Conservation (phyloP, 805 yeast genomes). For the Kazachstania africana region DNA sequence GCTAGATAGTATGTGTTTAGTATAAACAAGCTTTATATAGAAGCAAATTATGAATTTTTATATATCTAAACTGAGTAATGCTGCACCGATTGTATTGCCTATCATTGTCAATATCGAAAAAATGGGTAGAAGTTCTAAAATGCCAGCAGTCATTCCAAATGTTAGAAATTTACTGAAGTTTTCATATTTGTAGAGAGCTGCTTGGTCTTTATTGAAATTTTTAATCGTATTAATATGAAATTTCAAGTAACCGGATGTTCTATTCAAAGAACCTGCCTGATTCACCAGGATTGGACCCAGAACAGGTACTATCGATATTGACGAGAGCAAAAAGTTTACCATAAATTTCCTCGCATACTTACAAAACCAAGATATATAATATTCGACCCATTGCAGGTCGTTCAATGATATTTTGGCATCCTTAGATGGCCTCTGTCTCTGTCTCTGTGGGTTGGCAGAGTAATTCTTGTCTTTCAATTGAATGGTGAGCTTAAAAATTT, state of each 20-base stretch:
- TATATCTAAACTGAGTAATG: constrained; percentile 39
- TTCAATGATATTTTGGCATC: background rate
- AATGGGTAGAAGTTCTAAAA: constrained; percentile 44
- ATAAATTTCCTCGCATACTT: constrained; percentile 1
- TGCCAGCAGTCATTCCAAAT: constrained; percentile 41
- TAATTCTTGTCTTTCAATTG: background rate
- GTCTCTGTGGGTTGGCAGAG: background rate
- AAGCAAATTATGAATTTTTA: background rate
- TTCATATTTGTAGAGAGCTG: constrained; percentile 24
- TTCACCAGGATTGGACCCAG: constrained; percentile 25
- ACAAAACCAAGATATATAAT: background rate
- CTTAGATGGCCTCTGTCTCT: too few relatives aligned
- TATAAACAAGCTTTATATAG: constrained; percentile 1
- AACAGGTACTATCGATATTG: constrained; percentile 24
- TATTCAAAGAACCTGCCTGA: constrained; percentile 17
- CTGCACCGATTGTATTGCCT: constrained; percentile 52
- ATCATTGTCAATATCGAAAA: constrained; percentile 42
- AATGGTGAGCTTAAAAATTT: constrained; percentile 4
- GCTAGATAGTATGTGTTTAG: constrained; percentile 58
- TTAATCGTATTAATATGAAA: constrained; percentile 14
- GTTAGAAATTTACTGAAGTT: constrained; percentile 31
- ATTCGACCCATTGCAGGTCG: background rate
- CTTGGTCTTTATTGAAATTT: constrained; percentile 17
- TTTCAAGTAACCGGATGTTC: constrained; percentile 18
- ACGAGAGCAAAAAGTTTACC: constrained; percentile 2